phyloP scores from a whole-genome alignment of 768 basidiomycete species.

The Tylopilus balloui region DNA sequence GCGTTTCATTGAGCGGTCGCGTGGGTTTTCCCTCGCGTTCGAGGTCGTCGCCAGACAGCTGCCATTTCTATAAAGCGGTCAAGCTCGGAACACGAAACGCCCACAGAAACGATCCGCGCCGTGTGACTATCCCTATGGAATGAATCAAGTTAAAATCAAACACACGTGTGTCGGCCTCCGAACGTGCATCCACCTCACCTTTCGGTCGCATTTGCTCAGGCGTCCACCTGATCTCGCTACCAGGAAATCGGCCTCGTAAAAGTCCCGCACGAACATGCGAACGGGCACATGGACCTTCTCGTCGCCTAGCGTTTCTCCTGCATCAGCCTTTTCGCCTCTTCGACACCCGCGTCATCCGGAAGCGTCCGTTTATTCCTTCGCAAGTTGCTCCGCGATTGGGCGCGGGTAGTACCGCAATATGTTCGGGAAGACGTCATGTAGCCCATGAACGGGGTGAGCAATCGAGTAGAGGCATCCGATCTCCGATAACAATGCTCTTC shows the following conservation, averaged over 20 bases:
- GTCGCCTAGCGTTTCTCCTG: constrained; percentile 57
- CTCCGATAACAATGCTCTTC: constrained; percentile 59
- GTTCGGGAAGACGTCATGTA: constrained; percentile 52
- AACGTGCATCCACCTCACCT: constrained; percentile 41
- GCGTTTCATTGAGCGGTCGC: constrained; percentile 36
- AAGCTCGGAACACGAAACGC: constrained; percentile 52
- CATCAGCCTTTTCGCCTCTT: constrained; percentile 44
- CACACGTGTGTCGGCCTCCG: neutral
- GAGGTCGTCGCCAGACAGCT: constrained; percentile 47
- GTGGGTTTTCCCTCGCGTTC: constrained; percentile 33
- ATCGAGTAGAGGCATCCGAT: constrained; percentile 75
- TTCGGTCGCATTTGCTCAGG: constrained; percentile 53
- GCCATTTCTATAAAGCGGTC: constrained; percentile 46
- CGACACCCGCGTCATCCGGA: constrained; percentile 36
- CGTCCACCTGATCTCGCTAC: constrained; percentile 65
- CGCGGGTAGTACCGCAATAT: constrained; percentile 57
- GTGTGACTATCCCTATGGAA: constrained; percentile 67
- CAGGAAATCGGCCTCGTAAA: constrained; percentile 53
- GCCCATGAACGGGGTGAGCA: constrained; percentile 51
- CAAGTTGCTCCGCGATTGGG: constrained; percentile 42
- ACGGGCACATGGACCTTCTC: constrained; percentile 68
- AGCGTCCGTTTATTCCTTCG: constrained; percentile 42
- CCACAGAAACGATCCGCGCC: constrained; percentile 64
- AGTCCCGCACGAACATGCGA: constrained; percentile 56
- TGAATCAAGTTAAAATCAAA: neutral